Percentiles rank a stretch among this genome's conserved stretches.
Conservation (phyloP, 1,139 yeast genomes). For the Pichia sp. region DNA sequence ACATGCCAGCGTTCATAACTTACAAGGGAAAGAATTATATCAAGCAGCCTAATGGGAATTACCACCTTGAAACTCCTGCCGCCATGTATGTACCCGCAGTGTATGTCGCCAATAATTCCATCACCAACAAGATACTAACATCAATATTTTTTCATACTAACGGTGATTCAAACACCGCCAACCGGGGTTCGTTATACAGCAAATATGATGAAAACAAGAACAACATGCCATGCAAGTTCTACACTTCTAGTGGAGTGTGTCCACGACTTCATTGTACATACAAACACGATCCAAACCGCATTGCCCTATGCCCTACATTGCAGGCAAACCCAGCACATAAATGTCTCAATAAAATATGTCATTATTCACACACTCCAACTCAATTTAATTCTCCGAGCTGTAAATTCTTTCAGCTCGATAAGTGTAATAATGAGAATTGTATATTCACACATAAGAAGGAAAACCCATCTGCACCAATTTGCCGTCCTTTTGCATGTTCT, state of each 20-base stretch:
- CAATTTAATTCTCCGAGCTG: slow-evolving; percentile 67
- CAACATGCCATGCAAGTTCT: slow-evolving; percentile 5
- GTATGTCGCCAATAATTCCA: slow-evolving; percentile 33
- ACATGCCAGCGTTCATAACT: slow-evolving; percentile 14
- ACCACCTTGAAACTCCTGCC: slow-evolving; percentile 7
- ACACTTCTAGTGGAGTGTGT: slow-evolving; percentile 31
- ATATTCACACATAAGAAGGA: slow-evolving; percentile 45
- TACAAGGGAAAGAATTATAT: slow-evolving; percentile 16
- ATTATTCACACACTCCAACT: slow-evolving; percentile 48
- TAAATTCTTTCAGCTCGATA: slow-evolving; percentile 40
- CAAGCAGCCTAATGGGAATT: slow-evolving; percentile 22
- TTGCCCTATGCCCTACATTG: slow-evolving; percentile 47
- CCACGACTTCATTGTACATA: slow-evolving; percentile 36
- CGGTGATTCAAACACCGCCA: no score
- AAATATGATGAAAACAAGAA: not conserved
- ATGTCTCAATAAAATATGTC: slow-evolving; percentile 47
- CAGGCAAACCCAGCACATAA: slow-evolving; percentile 40
- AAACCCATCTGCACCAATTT: slow-evolving; percentile 32
- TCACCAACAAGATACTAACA: slow-evolving; percentile 3
- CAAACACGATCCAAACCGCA: slow-evolving; percentile 43
- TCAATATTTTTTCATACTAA: no score
- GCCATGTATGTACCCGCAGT: slow-evolving; percentile 3
- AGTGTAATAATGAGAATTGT: slow-evolving; percentile 52
- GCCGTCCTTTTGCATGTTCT: slow-evolving; percentile 60
- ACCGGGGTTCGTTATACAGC: no score